These are phyloP conservation scores for Grifola frondosa DNA, from an alignment of 1,284 basidiomycete species.

Conservation along the genomic window DNA sequence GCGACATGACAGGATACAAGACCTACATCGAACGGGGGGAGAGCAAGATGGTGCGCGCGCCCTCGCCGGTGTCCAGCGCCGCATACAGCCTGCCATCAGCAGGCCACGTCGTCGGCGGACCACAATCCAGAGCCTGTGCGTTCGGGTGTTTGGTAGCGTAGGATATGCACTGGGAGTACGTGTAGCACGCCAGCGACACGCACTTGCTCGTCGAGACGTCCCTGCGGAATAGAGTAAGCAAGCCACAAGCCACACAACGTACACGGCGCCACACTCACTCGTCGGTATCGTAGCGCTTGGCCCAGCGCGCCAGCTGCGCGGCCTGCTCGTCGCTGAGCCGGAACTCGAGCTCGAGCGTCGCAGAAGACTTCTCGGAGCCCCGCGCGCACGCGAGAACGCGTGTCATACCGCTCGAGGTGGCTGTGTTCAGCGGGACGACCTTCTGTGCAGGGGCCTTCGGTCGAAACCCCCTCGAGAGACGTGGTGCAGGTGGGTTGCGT, in stretches of 20 bases:
- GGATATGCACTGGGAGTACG: slow-evolving; percentile 4
- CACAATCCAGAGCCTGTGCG: too few species aligned
- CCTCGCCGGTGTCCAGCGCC: slow-evolving; percentile 3
- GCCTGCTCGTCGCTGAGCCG: slow-evolving; percentile 12
- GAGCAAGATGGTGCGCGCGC: slow-evolving; percentile 2
- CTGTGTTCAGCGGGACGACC: not conserved
- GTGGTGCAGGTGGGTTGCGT: not conserved
- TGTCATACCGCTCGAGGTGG: not conserved
- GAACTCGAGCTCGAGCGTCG: slow-evolving; percentile 7
- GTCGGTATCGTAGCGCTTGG: not conserved
- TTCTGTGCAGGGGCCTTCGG: not conserved
- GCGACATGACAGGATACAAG: not conserved
- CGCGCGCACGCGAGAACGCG: slow-evolving; percentile 10
- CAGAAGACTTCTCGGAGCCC: slow-evolving; percentile 10
- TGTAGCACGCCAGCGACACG: slow-evolving; percentile 12
- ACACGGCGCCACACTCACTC: slow-evolving; percentile 1
- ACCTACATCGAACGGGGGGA: slow-evolving; percentile 6
- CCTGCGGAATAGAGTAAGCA: not conserved
- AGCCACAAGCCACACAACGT: not conserved
- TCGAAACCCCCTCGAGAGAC: not conserved
- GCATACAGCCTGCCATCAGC: slow-evolving; percentile 5
- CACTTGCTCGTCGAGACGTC: slow-evolving; percentile 13
- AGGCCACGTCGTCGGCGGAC: slow-evolving; percentile 11
- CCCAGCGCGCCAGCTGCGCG: slow-evolving; percentile 12
- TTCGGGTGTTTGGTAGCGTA: too few species aligned